Percentiles rank a stretch among this genome's conserved stretches.
Conservation (phyloP, 768 basidiomycete genomes). For the Tephrocybe sp. region DNA sequence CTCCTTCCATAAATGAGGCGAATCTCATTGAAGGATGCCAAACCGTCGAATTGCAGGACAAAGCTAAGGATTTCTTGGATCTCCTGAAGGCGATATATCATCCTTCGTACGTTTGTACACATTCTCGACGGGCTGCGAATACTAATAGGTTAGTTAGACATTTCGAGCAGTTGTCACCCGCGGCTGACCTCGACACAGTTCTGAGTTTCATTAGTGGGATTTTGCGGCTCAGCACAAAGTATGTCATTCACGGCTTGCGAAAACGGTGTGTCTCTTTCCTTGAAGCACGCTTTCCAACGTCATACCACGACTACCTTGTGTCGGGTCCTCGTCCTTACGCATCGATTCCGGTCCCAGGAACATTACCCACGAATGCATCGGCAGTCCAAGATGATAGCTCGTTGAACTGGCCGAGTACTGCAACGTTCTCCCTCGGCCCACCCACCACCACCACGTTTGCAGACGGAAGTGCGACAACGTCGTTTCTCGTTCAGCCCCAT, state of each 20-base stretch:
- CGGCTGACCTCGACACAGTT: conserved; percentile 43
- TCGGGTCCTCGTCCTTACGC: conserved; percentile 20
- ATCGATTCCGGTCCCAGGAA: not conserved
- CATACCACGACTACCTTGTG: conserved; percentile 35
- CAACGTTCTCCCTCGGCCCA: conserved; percentile 3
- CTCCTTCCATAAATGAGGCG: conserved; percentile 22
- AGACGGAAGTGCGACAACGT: not conserved
- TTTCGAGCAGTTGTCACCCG: conserved; percentile 33
- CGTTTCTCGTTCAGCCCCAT: not conserved
- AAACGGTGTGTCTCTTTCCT: conserved; percentile 51
- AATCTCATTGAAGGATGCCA: conserved; percentile 48
- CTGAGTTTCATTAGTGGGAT: conserved; percentile 50
- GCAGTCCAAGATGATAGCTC: conserved; percentile 3
- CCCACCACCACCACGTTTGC: not conserved
- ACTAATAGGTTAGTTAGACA: conserved; percentile 23
- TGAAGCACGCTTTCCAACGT: conserved; percentile 37
- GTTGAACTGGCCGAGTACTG: conserved; percentile 3
- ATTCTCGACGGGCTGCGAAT: not conserved
- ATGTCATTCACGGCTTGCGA: conserved; percentile 53
- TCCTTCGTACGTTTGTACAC: conserved; percentile 34
- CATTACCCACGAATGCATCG: conserved; percentile 1
- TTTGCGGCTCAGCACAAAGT: conserved; percentile 62
- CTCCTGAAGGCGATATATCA: conserved; percentile 53
- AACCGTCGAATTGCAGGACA: conserved; percentile 50
- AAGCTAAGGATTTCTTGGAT: conserved; percentile 44